phyloP scores from a whole-genome alignment of 2,329 filamentous ascomycete genomes.

The Zasmidium citrigriseum region DNA sequence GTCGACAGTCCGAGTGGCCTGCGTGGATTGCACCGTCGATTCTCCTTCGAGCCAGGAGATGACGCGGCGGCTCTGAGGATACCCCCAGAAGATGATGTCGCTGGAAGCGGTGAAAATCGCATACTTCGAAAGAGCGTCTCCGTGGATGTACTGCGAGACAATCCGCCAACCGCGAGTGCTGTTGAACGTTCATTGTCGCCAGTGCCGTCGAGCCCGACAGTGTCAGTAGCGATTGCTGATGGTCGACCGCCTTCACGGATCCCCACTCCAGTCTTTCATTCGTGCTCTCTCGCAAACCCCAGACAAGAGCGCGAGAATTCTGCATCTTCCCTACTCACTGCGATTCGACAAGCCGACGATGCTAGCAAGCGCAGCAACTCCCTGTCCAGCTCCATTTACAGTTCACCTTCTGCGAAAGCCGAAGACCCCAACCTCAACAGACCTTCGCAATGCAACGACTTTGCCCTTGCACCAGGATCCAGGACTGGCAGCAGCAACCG shows the following conservation, averaged over 20 bases:
- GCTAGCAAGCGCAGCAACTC: slow-evolving; percentile 29
- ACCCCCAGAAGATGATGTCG: background rate
- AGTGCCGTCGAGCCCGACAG: slow-evolving; percentile 26
- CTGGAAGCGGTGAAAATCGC: slow-evolving; percentile 10
- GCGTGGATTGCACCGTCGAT: slow-evolving; percentile 31
- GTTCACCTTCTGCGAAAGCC: slow-evolving; percentile 20
- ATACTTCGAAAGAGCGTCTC: slow-evolving; percentile 30
- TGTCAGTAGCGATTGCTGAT: slow-evolving; percentile 15
- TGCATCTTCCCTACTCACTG: slow-evolving; percentile 39
- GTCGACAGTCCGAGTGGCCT: slow-evolving; percentile 15
- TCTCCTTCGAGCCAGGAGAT: slow-evolving; percentile 48
- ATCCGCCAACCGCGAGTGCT: background rate
- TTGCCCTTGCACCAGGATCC: background rate
- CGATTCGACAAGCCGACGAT: slow-evolving; percentile 25
- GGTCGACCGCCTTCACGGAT: slow-evolving; percentile 39
- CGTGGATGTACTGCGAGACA: slow-evolving; percentile 15
- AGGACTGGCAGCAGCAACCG: slow-evolving; percentile 16
- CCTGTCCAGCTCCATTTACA: slow-evolving; percentile 28
- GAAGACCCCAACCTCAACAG: slow-evolving; percentile 11
- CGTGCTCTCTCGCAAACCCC: slow-evolving; percentile 32
- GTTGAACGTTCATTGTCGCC: slow-evolving; percentile 17
- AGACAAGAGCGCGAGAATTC: slow-evolving; percentile 43
- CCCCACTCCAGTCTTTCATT: slow-evolving; percentile 43
- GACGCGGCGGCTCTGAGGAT: slow-evolving; percentile 30
- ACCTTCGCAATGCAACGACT: background rate